Base-by-base conservation (phyloP, 768 basidiomycete species). In the Roridomyces roridus region DNA sequence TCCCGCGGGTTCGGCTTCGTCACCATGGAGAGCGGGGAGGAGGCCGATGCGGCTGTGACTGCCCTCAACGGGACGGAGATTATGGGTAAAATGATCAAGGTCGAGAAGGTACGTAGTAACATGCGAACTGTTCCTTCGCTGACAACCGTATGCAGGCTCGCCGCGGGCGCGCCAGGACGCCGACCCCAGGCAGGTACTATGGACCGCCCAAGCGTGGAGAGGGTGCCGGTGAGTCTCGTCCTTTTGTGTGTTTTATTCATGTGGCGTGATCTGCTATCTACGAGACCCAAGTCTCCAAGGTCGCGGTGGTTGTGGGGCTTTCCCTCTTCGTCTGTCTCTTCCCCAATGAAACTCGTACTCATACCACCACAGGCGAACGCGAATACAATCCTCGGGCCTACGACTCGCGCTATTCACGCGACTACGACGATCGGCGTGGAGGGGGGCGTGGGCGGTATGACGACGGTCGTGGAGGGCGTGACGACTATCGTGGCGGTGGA, bases 1-100 rank as follows among this genome's bases (percentile, higher is more conserved):
- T 85, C 80, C 44, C 81, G 82, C 48, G 81, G 80, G 7, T 82
- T 92, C 64, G 96, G 93, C n/a, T 98, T 97, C 72, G 95, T 98
- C 72, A 82, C 77, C 43, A 81, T 80, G 80, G 80, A 78, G 21
- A 46, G 21, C 21, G 21, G 29, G 6, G 88, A 88, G 50, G 89
- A 89, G 55, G 89, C 89, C 11, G 84, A 87, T 39, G 85, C 85
- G 36, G 85, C 84, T 42, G 83, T 91, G 51, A 79, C 84, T 15
- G 81, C 79, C 6, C 67, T 90, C 46, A 86, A 85, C 67, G 85
- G 79, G 29, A 82, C 83, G 51, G 85, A 86, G 51, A 68, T 91
- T 50, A 78, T 82, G 72, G 89, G 89, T 53, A 87, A 86, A 73
- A 74, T 76, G 42, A 74, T 86, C 40, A 84, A 77, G 49, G 84